Percentiles rank a stretch among this genome's conserved stretches.
Evolutionary conservation across 148 eudicot genomes (phyloP).

Genomic region (Rhododendron williamsianum): DNA sequence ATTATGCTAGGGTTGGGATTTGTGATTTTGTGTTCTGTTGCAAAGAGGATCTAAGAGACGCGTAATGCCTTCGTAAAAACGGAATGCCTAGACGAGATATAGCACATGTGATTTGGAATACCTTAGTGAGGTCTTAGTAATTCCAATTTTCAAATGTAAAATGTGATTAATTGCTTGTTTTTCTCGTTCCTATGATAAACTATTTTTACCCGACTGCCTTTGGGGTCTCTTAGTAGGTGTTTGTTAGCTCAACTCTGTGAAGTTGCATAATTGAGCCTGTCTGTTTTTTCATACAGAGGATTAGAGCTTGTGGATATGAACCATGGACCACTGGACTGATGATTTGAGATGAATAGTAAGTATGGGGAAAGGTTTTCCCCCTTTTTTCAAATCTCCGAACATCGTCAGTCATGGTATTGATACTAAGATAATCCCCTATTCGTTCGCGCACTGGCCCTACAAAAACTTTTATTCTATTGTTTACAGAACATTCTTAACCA

Average conservation of each 20-base stretch:
- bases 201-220: not conserved
- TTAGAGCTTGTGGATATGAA: not conserved
- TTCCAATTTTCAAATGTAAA: not conserved
- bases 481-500: not conserved
- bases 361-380: not conserved
- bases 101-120: not conserved
- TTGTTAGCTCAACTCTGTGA: not conserved
- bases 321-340: not conserved
- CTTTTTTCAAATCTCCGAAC: not conserved
- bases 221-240: not conserved
- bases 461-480: not conserved
- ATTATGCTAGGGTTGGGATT: not conserved
- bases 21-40: not conserved
- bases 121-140: not conserved
- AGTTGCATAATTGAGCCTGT: not conserved
- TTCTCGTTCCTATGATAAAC: not conserved
- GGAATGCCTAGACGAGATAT: not conserved
- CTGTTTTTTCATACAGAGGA: not conserved
- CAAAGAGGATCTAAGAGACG: constrained; percentile 3
- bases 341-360: not conserved
- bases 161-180: not conserved
- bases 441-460: not conserved
- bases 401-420: not conserved
- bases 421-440: not conserved
- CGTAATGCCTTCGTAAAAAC: constrained; percentile 10